Evolutionary conservation across 768 basidiomycete genomes (phyloP), one percentile per base, ranked within the genome.

Genomic region (Artomyces pyxidatus): DNA sequence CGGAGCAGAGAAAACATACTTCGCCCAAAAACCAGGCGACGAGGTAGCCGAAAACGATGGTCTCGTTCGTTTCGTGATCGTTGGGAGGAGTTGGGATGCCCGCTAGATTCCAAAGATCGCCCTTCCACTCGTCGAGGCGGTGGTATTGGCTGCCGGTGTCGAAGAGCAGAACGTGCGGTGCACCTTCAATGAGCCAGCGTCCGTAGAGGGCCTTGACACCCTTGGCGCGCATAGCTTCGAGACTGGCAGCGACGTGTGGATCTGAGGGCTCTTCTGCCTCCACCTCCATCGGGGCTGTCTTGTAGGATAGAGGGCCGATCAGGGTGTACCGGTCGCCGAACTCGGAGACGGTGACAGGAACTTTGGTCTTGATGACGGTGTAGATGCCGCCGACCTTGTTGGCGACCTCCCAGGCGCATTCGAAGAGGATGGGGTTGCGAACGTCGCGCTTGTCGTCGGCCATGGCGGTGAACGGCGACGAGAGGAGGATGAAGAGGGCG

Each of bases 21-120:
- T 99, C 95, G 59, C 95, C 95, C n/a, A 99, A 76, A 75, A 99
- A 98, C 95, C 96, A 99, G 6, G 95, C 93, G 45, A 95, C 88
- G 54, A 99, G 82, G 66, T 99, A 99, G 12, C 95, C 95, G 68
- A 98, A 94, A 47, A 97, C 74, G 65, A 99, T 93, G 21, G 94
- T 86, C 63, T 99, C 95, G 74, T 99, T 99, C 21, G 96, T 99
- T 67, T 99, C 95, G 62, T 88, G 85, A 66, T 99, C 95, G 59
- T 89, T 89, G 1, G 93, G 90, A 16, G 96, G 96, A 39, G 88
- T 88, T 6, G 96, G 96, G 51, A 99, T 99, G 41, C 95, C 96
- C 9, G 96, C 95, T 42, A 99, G 68, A 66, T 93, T 96, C 96
- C 96, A 99, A 19, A 99, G 78, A 61, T 99, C 96, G 41, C 85